These are phyloP conservation scores for Carallia pectinifolia DNA, from an alignment of 345 rosid genomes.

Conservation along the genomic window DNA sequence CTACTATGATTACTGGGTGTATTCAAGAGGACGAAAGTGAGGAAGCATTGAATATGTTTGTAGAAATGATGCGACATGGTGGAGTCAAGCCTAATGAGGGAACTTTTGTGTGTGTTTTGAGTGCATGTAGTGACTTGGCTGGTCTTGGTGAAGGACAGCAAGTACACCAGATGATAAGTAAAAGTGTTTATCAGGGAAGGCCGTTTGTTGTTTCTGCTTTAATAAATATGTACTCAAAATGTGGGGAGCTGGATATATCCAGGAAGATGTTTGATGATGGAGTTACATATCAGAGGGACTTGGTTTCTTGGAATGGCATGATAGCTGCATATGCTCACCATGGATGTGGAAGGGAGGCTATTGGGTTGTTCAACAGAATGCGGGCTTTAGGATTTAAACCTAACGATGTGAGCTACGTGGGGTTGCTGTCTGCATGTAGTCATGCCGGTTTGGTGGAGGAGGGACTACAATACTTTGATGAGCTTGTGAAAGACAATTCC, in stretches of 20 bases:
- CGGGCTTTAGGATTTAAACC: conserved; percentile 45
- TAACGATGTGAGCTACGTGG: conserved; percentile 58
- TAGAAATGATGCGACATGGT: conserved; percentile 49
- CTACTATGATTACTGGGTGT: conserved; percentile 66
- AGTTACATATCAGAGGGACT: conserved; percentile 41
- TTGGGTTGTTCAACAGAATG: conserved; percentile 59
- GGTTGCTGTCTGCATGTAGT: conserved; percentile 64
- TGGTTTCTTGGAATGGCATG: conserved; percentile 70
- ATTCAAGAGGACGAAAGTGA: conserved; percentile 51
- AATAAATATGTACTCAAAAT: conserved; percentile 74
- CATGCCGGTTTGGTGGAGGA: conserved; percentile 70
- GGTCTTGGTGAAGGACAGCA: conserved; percentile 69
- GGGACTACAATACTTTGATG: conserved; percentile 51
- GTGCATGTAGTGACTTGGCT: conserved; percentile 68
- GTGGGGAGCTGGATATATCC: conserved; percentile 53
- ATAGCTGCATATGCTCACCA: conserved; percentile 75
- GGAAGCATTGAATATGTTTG: conserved; percentile 51
- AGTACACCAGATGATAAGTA: conserved; percentile 58
- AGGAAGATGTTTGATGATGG: conserved; percentile 56
- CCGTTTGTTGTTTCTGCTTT: conserved; percentile 57
- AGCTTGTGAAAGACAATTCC: conserved; percentile 44
- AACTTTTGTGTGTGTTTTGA: conserved; percentile 58
- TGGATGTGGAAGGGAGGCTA: conserved; percentile 62
- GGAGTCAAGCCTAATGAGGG: conserved; percentile 51
- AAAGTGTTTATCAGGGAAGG: conserved; percentile 48